A percentile compares a stretch with the other conserved stretches of the same genome.
These are phyloP conservation scores for Colletotrichum liaoningense DNA, from an alignment of 2,329 filamentous ascomycete species.

Conservation along the genomic window DNA sequence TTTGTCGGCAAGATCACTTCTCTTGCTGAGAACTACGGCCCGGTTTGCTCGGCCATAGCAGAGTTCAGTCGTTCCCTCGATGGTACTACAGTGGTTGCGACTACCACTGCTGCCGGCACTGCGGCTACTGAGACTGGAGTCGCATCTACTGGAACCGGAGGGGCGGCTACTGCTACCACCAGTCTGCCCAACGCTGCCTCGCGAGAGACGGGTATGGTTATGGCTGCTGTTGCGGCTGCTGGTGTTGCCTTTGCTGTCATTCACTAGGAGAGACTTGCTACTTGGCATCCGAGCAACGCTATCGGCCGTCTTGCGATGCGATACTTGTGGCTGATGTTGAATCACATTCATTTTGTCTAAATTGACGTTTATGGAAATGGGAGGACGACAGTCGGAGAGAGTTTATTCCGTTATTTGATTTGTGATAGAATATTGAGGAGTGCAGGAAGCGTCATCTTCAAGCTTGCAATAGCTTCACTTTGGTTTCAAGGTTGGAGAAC, in stretches of 20 bases:
- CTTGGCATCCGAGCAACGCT: not conserved
- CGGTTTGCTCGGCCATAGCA: not conserved
- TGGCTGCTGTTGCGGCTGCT: not conserved
- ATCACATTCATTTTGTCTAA: not conserved
- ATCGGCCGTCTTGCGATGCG: not conserved
- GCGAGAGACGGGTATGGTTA: not conserved
- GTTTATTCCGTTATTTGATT: not conserved
- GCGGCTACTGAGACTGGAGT: not conserved
- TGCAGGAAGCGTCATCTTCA: not conserved
- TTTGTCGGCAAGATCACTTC: not conserved
- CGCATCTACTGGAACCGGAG: not conserved
- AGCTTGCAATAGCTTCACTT: not conserved
- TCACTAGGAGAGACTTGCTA: not conserved
- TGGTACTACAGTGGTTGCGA: not conserved
- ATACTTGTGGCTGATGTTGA: not conserved
- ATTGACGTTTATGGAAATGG: not conserved
- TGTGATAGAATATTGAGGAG: too few species aligned
- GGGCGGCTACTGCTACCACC: not conserved
- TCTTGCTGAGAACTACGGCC: not conserved
- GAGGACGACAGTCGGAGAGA: not conserved
- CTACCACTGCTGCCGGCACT: not conserved
- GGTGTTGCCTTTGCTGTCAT: not conserved
- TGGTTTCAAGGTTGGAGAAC: not conserved
- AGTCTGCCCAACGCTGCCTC: not conserved
- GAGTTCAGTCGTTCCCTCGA: not conserved